Evolutionary conservation across 345 rosid genomes (phyloP).

Genomic region (Populus tremula): DNA sequence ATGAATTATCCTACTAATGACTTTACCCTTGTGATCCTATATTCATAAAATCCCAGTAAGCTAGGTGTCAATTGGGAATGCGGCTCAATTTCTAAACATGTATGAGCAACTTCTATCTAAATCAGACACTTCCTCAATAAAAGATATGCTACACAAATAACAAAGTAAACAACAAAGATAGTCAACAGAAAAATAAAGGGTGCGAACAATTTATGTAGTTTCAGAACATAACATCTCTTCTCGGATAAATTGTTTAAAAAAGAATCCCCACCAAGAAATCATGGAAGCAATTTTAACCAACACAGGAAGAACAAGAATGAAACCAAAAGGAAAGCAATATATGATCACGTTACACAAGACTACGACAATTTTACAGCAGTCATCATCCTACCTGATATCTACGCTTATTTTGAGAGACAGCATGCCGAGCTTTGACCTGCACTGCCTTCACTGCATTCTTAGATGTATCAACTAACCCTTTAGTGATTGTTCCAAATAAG

Average conservation of each 20-base stretch:
- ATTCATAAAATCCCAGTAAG: neutral
- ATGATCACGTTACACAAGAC: neutral
- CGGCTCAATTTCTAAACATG: neutral
- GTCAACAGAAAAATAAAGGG: neutral
- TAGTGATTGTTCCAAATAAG: conserved; percentile 66
- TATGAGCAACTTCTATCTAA: neutral
- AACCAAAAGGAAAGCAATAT: neutral
- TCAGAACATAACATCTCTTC: neutral
- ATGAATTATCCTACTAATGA: neutral
- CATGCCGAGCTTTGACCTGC: conserved; percentile 87
- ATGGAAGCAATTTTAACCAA: neutral
- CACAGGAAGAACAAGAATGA: neutral
- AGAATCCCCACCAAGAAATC: neutral
- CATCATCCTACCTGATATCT: conserved; percentile 62
- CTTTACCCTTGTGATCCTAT: neutral
- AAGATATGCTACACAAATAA: neutral
- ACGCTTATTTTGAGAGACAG: conserved; percentile 83
- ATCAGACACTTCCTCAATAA: neutral
- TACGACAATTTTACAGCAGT: neutral
- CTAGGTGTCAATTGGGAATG: neutral
- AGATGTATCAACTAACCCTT: conserved; percentile 77
- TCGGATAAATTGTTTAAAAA: neutral
- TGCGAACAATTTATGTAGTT: neutral
- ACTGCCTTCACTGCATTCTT: conserved; percentile 90
- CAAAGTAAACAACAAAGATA: neutral